These are phyloP conservation scores for Lasiodiplodia theobromae DNA, from an alignment of 2,329 filamentous ascomycete genomes.

Conservation along the genomic window DNA sequence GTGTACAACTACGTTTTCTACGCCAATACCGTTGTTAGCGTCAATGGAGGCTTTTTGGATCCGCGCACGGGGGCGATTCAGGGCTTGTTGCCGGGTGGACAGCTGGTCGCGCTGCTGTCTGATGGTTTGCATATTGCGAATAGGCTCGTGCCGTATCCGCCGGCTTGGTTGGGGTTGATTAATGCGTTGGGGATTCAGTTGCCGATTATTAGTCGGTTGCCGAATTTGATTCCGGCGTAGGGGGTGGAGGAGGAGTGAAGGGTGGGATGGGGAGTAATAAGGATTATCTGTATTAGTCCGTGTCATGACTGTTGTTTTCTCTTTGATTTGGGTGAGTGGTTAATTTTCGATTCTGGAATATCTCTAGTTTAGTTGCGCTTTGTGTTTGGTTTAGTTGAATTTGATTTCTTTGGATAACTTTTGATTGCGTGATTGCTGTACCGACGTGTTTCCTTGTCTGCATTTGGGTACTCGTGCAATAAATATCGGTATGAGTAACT, in stretches of 20 bases:
- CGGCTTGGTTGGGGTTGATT: constrained; percentile 1
- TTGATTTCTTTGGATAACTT: too few relatives aligned
- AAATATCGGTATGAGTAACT: too few relatives aligned
- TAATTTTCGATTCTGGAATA: background rate
- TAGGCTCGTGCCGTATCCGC: constrained; percentile 27
- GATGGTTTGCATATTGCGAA: constrained; percentile 28
- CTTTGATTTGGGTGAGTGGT: background rate
- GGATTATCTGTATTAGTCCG: background rate
- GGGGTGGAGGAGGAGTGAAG: background rate
- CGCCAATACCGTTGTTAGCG: constrained; percentile 27
- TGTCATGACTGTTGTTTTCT: background rate
- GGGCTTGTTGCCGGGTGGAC: constrained; percentile 24
- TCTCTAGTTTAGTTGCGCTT: too few relatives aligned
- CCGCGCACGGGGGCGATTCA: constrained; percentile 24
- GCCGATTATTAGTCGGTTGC: constrained; percentile 16
- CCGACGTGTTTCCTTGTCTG: too few relatives aligned
- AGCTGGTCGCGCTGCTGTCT: constrained; percentile 17
- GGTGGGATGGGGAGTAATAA: background rate
- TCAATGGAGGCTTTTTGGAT: constrained; percentile 27
- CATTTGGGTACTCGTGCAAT: too few relatives aligned
- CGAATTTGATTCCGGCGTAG: constrained; percentile 15
- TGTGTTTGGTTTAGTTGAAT: too few relatives aligned
- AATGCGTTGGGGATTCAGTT: constrained; percentile 8
- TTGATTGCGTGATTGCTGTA: too few relatives aligned
- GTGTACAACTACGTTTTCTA: constrained; percentile 30